These are phyloP conservation scores for Acanthamoeba sp. DNA, from an alignment of 208 protist species.

Conservation along the genomic window DNA sequence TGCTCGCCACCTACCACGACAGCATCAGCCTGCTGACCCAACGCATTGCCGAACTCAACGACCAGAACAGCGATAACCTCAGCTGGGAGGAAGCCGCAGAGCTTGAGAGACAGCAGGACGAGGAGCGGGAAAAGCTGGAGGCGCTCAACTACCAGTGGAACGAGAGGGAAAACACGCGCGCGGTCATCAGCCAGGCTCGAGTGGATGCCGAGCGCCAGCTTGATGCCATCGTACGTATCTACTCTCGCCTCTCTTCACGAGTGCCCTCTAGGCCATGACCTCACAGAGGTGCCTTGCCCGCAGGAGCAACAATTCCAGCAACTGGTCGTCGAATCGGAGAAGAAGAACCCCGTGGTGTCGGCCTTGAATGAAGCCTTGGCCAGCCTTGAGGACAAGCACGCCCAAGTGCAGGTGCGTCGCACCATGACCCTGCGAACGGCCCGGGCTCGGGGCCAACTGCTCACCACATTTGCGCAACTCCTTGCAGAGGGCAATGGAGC, in stretches of 20 bases:
- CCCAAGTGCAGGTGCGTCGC: not conserved
- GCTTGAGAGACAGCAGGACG: conserved; percentile 16
- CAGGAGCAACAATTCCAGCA: conserved; percentile 58
- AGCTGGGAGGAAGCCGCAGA: conserved; percentile 51
- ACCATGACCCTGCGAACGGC: not conserved
- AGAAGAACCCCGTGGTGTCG: not conserved
- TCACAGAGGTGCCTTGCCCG: no score
- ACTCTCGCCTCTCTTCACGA: no score
- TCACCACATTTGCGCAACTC: no score
- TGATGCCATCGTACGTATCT: not conserved
- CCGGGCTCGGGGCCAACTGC: no score
- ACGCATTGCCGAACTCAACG: conserved; percentile 11
- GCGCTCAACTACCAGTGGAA: conserved; percentile 9
- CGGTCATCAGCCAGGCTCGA: not conserved
- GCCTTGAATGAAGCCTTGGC: conserved; percentile 14
- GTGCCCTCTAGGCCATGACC: no score
- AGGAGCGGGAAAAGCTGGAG: conserved; percentile 4
- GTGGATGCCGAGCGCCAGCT: not conserved
- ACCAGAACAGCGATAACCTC: conserved; percentile 44
- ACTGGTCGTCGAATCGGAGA: not conserved
- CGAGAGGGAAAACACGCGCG: conserved; percentile 11
- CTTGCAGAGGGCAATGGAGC: not conserved
- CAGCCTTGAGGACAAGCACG: not conserved
- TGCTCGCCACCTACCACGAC: conserved; percentile 40
- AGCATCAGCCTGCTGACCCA: not conserved